These are phyloP conservation scores for Stromatinia cepivora DNA, from an alignment of 2,329 filamentous ascomycete genomes.

Conservation along the genomic window DNA sequence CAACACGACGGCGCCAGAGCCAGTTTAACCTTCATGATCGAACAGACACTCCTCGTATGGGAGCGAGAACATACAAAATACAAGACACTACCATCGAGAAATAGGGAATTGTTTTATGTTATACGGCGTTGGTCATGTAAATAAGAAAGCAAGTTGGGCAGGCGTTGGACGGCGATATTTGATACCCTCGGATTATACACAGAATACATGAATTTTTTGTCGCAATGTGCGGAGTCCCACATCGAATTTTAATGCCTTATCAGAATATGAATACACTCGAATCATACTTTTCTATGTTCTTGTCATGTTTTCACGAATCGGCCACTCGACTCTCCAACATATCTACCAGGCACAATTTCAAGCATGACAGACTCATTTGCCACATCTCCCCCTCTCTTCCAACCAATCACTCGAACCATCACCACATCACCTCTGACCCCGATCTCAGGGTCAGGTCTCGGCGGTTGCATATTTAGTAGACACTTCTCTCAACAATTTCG, in stretches of 20 bases:
- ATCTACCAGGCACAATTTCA: not conserved
- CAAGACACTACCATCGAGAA: not conserved
- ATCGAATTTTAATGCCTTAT: not conserved
- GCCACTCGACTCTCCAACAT: not conserved
- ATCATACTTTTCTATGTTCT: not conserved
- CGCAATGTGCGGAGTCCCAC: not conserved
- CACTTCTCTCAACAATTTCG: too few relatives aligned
- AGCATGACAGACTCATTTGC: not conserved
- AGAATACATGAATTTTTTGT: conserved; percentile 1
- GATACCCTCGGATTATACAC: conserved; percentile 15
- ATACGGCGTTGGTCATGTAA: conserved; percentile 1
- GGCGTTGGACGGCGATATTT: conserved; percentile 16
- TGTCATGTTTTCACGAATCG: not conserved
- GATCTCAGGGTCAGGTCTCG: too few relatives aligned
- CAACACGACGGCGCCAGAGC: conserved; percentile 5
- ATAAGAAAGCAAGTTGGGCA: not conserved
- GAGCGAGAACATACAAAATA: not conserved
- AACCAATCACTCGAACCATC: not conserved
- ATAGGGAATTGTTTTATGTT: not conserved
- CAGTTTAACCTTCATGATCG: not conserved
- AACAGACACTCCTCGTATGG: not conserved
- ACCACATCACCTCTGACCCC: too few relatives aligned
- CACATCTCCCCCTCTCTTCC: too few relatives aligned
- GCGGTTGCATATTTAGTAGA: too few relatives aligned
- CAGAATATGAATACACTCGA: not conserved